These are phyloP conservation scores for Beta corolliflora DNA, from an alignment of 179 eudicot species.

Conservation along the genomic window DNA sequence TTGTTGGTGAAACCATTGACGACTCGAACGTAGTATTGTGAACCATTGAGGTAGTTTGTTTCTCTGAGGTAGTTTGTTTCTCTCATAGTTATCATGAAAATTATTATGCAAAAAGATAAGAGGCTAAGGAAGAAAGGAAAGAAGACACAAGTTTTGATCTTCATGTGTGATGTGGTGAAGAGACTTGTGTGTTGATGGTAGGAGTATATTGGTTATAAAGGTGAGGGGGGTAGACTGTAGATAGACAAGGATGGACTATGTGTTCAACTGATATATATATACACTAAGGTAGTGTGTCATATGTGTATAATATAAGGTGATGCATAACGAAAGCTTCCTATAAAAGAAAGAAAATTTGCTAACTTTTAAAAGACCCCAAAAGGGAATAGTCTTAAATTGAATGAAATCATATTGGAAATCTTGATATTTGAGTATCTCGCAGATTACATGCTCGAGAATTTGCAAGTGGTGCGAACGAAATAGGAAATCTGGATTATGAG, in stretches of 20 bases:
- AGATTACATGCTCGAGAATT: background rate
- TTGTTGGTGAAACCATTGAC: constrained; percentile 62
- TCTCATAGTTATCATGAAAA: constrained; percentile 22
- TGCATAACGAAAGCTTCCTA: background rate
- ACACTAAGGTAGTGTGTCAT: background rate
- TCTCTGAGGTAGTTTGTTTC: constrained; percentile 9
- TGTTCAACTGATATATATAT: background rate
- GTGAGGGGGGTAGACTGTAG: too few species aligned
- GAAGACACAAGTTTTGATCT: background rate
- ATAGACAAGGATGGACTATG: background rate
- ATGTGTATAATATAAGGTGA: background rate
- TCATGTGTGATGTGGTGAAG: background rate
- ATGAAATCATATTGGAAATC: background rate
- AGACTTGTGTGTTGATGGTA: background rate
- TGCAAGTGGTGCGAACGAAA: constrained; percentile 5
- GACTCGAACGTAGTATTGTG: constrained; percentile 41
- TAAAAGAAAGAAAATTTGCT: background rate
- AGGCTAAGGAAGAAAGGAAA: constrained; percentile 20
- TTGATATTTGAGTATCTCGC: background rate
- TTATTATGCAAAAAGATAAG: constrained; percentile 23
- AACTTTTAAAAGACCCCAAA: background rate
- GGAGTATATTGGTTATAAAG: background rate
- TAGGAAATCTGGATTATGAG: background rate
- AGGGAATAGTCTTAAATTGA: background rate
- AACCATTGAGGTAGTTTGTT: background rate